A percentile compares a stretch with the other conserved stretches of the same genome.
Conservation (phyloP, 352 stramenopile species). For the Globisporangium irregulare region DNA sequence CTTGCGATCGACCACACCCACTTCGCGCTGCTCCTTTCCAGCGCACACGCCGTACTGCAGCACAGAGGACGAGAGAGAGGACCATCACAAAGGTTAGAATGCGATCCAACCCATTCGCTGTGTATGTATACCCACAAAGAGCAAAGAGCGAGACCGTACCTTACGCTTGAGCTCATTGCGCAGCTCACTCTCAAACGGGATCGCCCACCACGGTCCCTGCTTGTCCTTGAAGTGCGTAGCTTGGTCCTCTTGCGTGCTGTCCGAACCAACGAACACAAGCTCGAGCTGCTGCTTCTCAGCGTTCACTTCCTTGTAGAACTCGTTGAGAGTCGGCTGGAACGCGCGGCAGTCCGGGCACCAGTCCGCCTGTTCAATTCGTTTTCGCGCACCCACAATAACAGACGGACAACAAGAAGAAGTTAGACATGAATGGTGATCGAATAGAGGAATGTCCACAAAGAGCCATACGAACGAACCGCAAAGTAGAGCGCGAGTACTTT, state of each 20-base stretch:
- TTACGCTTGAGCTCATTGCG: slow-evolving; percentile 77
- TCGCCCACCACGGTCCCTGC: slow-evolving; percentile 73
- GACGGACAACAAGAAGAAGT: neutral
- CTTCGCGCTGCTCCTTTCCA: slow-evolving; percentile 46
- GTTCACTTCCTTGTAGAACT: slow-evolving; percentile 59
- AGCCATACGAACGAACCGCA: slow-evolving; percentile 29
- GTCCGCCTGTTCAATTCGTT: slow-evolving; percentile 44
- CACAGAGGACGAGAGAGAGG: neutral
- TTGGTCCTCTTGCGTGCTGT: slow-evolving; percentile 56
- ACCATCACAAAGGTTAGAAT: neutral
- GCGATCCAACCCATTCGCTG: neutral
- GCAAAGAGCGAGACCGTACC: slow-evolving; percentile 22
- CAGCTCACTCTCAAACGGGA: slow-evolving; percentile 60
- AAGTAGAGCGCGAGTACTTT: slow-evolving; percentile 80
- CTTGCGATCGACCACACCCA: slow-evolving; percentile 62
- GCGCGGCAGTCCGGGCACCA: slow-evolving; percentile 82
- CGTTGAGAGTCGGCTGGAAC: slow-evolving; percentile 77
- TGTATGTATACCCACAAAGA: neutral
- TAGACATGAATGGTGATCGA: neutral
- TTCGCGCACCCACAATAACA: neutral
- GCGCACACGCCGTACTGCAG: slow-evolving; percentile 68
- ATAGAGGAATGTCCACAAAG: neutral
- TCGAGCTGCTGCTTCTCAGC: slow-evolving; percentile 42
- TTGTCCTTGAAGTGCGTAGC: slow-evolving; percentile 63
- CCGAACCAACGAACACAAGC: slow-evolving; percentile 79